Conservation (phyloP, 2,329 filamentous ascomycete species). For the Lachnellula willkommii region DNA sequence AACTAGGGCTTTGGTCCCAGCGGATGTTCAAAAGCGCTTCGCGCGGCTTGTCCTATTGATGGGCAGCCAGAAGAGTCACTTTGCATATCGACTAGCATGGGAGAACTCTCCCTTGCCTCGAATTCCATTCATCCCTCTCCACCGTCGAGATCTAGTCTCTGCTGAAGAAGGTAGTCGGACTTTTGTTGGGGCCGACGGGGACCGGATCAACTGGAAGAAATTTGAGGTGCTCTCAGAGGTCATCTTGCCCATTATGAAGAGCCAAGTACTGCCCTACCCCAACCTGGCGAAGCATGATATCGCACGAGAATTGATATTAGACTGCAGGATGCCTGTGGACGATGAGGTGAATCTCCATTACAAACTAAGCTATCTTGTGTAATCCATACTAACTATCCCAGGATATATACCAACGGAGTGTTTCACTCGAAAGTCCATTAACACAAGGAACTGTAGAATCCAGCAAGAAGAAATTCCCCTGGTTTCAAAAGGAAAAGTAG, state of each 20-base stretch:
- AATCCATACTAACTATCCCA: conserved; percentile 32
- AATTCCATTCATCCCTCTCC: conserved; percentile 89
- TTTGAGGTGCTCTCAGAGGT: conserved; percentile 95
- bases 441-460: conserved; percentile 43
- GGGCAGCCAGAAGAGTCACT: conserved; percentile 87
- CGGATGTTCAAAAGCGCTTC: conserved; percentile 73
- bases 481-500: conserved; percentile 42
- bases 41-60: conserved; percentile 85
- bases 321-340: conserved; percentile 75
- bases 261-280: conserved; percentile 77
- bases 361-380: not conserved
- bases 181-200: conserved; percentile 67
- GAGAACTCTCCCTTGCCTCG: conserved; percentile 86
- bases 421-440: conserved; percentile 50
- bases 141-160: conserved; percentile 82
- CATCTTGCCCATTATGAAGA: conserved; percentile 82
- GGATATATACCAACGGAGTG: conserved; percentile 60
- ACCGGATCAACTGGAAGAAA: conserved; percentile 94
- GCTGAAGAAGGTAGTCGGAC: conserved; percentile 91
- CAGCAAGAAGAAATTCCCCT: conserved; percentile 61
- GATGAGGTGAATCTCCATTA: conserved; percentile 65
- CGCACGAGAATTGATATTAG: conserved; percentile 69
- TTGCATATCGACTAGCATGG: conserved; percentile 94
- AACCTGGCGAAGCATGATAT: conserved; percentile 64
- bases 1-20: conserved; percentile 70